Base-by-base conservation (phyloP, 192 early-diverging fungal genomes). In the Polychytrium aggregatum region DNA sequence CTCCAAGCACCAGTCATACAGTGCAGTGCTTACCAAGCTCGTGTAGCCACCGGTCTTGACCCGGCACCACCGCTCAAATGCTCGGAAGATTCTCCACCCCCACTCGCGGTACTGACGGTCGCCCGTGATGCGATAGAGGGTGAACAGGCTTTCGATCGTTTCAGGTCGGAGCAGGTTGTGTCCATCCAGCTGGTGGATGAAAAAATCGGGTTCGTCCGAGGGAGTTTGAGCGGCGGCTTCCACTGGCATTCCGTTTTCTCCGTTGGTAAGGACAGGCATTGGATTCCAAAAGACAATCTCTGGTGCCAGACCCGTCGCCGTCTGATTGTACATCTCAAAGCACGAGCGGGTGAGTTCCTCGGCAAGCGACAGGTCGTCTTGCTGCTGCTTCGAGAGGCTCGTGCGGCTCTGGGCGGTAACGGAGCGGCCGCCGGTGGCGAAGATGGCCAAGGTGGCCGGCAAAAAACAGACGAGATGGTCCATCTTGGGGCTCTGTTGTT, bases 401-500 rank as follows among this genome's bases (percentile, higher is more conserved):
- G 49, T 48, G 16, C 59, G 39, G 1, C 65, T 45, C 1, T 70
- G 52, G 5, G 43, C 46, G 4, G 48, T 46, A 2, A 83, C 42
- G 22, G 60, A 28, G 31, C 40, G 57, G 18, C 84, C 84, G 26
- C 70, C 59, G 9, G 86, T 85, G 0, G 80, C 86, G 11, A 79
- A 78, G 10, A 92, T 63, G 0, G 88, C 88, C 50, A 94, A 63
- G 5, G 81, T 81, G 0, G 87, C 90, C 10, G 86, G 86, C 17
- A 88, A 68, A 64, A 93, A 97, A 64, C 93, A 94, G 1, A 92
- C 87, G 16, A 97, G 67, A 51, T 97, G 93, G 62, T 94, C 87
- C 88, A 94, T 92, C 55, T 86, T 88, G 18, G 67, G 56, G 6
- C 30, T 31, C 10, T 28, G 31, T 21, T 45, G 27, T 9, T 26